phyloP scores from a whole-genome alignment of 2,329 filamentous ascomycete species.

The Alternaria conjuncta region DNA sequence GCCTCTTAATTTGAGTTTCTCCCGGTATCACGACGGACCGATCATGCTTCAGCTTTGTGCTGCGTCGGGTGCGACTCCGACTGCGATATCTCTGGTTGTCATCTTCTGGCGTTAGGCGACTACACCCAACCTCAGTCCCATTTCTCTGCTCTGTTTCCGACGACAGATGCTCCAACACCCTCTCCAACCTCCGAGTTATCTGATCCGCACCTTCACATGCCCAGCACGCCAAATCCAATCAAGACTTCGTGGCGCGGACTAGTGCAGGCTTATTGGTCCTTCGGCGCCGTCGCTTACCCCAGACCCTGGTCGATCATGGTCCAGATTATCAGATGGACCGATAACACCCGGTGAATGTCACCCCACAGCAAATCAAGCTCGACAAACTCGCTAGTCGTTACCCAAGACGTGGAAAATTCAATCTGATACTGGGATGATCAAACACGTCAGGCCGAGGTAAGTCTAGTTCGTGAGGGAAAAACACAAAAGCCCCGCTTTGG shows the following conservation, averaged over 20 bases:
- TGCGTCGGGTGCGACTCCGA: not conserved
- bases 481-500: slow-evolving; percentile 10
- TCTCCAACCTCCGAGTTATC: not conserved
- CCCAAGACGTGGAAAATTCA: not conserved
- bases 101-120: not conserved
- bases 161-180: not conserved
- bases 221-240: slow-evolving; percentile 31
- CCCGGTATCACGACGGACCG: slow-evolving; percentile 6
- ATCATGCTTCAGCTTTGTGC: slow-evolving; percentile 3
- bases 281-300: slow-evolving; percentile 24
- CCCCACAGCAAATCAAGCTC: slow-evolving; percentile 17
- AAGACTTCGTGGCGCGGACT: slow-evolving; percentile 24
- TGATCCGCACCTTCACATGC: slow-evolving; percentile 15
- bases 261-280: slow-evolving; percentile 19
- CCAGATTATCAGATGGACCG: slow-evolving; percentile 43
- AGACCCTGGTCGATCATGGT: slow-evolving; percentile 16
- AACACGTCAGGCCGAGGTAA: not conserved
- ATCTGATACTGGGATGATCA: slow-evolving; percentile 3
- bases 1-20: slow-evolving; percentile 9
- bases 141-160: not conserved
- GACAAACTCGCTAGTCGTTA: slow-evolving; percentile 2
- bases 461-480: not conserved
- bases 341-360: slow-evolving; percentile 21
- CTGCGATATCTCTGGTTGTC: not conserved
- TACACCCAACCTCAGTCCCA: not conserved